Conservation (phyloP, 495 filamentous ascomycete genomes). For the Penicillium cinerascens region DNA sequence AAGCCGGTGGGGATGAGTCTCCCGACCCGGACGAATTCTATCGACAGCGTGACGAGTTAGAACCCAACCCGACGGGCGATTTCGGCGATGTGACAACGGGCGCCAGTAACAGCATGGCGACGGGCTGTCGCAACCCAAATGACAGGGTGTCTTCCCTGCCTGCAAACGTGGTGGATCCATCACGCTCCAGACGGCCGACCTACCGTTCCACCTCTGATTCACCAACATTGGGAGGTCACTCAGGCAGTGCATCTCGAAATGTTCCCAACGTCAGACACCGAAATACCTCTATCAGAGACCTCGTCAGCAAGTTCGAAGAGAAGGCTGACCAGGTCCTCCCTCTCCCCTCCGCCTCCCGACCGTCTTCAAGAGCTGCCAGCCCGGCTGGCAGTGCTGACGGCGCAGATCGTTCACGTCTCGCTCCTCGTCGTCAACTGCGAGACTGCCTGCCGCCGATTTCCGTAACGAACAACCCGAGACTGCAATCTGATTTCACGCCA, state of each 20-base stretch:
- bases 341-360: slow-evolving; percentile 33
- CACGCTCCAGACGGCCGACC: slow-evolving; percentile 23
- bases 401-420: slow-evolving; percentile 21
- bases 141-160: slow-evolving; percentile 30
- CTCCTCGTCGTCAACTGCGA: slow-evolving; percentile 27
- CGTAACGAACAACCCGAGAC: slow-evolving; percentile 5
- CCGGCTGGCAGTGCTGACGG: slow-evolving; percentile 30
- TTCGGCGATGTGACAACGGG: slow-evolving; percentile 26
- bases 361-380: slow-evolving; percentile 34
- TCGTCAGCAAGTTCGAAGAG: slow-evolving; percentile 60
- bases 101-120: slow-evolving; percentile 23
- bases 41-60: slow-evolving; percentile 31
- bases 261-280: slow-evolving; percentile 29
- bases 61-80: slow-evolving; percentile 22
- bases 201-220: slow-evolving; percentile 39
- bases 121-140: slow-evolving; percentile 11
- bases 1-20: slow-evolving; percentile 29
- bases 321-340: slow-evolving; percentile 52
- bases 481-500: slow-evolving; percentile 9
- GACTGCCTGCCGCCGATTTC: slow-evolving; percentile 15
- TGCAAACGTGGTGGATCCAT: slow-evolving; percentile 22
- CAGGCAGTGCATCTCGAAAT: slow-evolving; percentile 14
- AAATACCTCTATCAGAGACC: slow-evolving; percentile 57
- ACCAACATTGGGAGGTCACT: slow-evolving; percentile 18
- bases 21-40: slow-evolving; percentile 56